phyloP scores from a whole-genome alignment of 345 rosid genomes.

The Zanthoxylum bungeanum region DNA sequence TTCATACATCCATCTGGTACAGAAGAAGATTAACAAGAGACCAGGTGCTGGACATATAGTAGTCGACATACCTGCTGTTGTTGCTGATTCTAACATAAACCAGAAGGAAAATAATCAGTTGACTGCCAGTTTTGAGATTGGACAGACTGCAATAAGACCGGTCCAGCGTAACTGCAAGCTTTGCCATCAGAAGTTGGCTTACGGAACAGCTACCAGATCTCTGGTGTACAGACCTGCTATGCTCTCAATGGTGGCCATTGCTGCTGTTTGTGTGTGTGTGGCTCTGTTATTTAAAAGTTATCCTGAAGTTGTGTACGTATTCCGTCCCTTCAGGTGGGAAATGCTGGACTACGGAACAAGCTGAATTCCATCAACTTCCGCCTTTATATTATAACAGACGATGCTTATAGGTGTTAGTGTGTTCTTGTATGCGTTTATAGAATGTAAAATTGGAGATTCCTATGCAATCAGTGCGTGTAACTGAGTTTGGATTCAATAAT shows the following conservation, averaged over 20 bases:
- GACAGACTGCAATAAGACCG: slow-evolving; percentile 27
- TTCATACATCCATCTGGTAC: slow-evolving; percentile 88
- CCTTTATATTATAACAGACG: slow-evolving; percentile 5
- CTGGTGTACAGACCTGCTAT: slow-evolving; percentile 88
- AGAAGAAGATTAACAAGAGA: slow-evolving; percentile 68
- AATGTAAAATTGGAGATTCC: slow-evolving; percentile 39
- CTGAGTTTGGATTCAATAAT: slow-evolving; percentile 26
- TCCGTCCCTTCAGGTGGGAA: slow-evolving; percentile 99
- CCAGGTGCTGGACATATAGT: slow-evolving; percentile 34
- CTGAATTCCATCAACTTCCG: slow-evolving; percentile 31
- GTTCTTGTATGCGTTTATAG: slow-evolving; percentile 25
- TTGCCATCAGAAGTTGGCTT: slow-evolving; percentile 61
- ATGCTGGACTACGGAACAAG: slow-evolving; percentile 77
- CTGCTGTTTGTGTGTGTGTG: slow-evolving; percentile 97
- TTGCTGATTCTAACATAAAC: slow-evolving; percentile 21
- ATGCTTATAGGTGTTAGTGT: slow-evolving; percentile 21
- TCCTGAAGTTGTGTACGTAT: slow-evolving; percentile 85
- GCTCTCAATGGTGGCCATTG: slow-evolving; percentile 94
- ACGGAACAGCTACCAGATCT: slow-evolving; percentile 47
- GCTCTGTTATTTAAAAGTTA: slow-evolving; percentile 95
- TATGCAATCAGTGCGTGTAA: slow-evolving; percentile 28
- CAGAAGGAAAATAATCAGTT: slow-evolving; percentile 42
- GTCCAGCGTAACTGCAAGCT: slow-evolving; percentile 51
- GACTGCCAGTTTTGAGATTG: slow-evolving; percentile 56
- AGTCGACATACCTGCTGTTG: slow-evolving; percentile 47